Evolutionary conservation across 2,329 filamentous ascomycete genomes (phyloP), one percentile per base, ranked within the genome.

Genomic region (Neobulgaria alba): DNA sequence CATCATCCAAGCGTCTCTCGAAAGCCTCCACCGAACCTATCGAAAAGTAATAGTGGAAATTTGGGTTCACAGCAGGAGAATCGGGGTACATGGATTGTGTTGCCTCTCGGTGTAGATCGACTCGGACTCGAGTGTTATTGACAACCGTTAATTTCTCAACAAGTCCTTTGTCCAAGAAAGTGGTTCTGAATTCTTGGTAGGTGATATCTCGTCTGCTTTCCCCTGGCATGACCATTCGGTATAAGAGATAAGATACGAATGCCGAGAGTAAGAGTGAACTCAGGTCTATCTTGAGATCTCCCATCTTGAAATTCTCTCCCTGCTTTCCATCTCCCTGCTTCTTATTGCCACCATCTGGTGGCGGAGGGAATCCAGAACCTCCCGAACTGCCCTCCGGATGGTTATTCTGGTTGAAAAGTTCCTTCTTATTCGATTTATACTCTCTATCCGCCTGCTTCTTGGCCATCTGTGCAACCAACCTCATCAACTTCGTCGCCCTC

Each of bases 21-120:
- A 98, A 98, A 7, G 83, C 82, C 50, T 98, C 90, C 19, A 94
- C 78, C 0, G 89, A 95, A 37, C 92, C 92, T 57, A 98, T 95
- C 43, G 84, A 86, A 71, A 98, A 96, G 66, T 87, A 89, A 66
- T 95, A 95, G 65, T 77, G 74, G 67, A 88, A 86, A 55, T 78
- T 77, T 15, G 75, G 71, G 52, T 79, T 77, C 18, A 71, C 69
- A 14, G 81, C 82, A 5, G 75, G 74, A 17, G 82, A 85, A 43
- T 90, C 85, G 2, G 86, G 84, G 56, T 89, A 88, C 63, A 83
- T 75, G 36, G 75, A 66, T 35, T 75, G 72, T 29, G 83, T 73
- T 21, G 81, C 83, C 52, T 89, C 81, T 36, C 83, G 79, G 60
- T 93, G 79, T 36, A 92, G 70, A 51, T 86, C 77, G 21, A 95